phyloP scores from a whole-genome alignment of 345 rosid species.

The Populus pruinosa region DNA sequence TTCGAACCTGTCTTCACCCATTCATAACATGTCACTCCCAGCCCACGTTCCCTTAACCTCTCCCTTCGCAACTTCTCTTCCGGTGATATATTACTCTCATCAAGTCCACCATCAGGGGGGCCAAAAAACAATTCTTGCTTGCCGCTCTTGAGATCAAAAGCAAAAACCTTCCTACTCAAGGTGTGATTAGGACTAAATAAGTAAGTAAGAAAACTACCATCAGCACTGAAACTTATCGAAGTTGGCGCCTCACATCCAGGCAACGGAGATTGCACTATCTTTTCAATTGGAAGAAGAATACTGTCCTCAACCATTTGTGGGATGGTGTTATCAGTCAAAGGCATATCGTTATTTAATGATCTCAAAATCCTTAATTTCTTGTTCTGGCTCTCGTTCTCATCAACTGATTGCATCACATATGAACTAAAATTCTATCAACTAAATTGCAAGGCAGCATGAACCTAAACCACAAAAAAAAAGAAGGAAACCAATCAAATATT shows the following conservation, averaged over 20 bases:
- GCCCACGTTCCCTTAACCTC: conserved; percentile 82
- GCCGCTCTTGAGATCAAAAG: conserved; percentile 55
- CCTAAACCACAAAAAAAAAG: conserved; percentile 6
- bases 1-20: conserved; percentile 76
- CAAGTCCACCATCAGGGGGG: conserved; percentile 90
- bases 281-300: conserved; percentile 58
- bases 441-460: conserved; percentile 14
- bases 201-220: conserved; percentile 60
- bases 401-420: conserved; percentile 59
- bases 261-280: conserved; percentile 83
- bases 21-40: conserved; percentile 90
- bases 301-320: conserved; percentile 39
- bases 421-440: conserved; percentile 11
- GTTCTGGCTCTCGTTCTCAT: conserved; percentile 34
- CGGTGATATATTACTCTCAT: conserved; percentile 75
- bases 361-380: conserved; percentile 50
- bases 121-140: conserved; percentile 61
- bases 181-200: conserved; percentile 75
- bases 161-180: conserved; percentile 64
- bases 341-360: conserved; percentile 42
- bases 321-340: conserved; percentile 41
- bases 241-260: conserved; percentile 84
- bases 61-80: conserved; percentile 95
- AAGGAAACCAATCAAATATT: not conserved
- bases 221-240: conserved; percentile 80